A percentile compares a stretch with the other conserved stretches of the same genome.
Conservation (phyloP, 495 filamentous ascomycete species). For the Polyplosphaeria fusca region DNA sequence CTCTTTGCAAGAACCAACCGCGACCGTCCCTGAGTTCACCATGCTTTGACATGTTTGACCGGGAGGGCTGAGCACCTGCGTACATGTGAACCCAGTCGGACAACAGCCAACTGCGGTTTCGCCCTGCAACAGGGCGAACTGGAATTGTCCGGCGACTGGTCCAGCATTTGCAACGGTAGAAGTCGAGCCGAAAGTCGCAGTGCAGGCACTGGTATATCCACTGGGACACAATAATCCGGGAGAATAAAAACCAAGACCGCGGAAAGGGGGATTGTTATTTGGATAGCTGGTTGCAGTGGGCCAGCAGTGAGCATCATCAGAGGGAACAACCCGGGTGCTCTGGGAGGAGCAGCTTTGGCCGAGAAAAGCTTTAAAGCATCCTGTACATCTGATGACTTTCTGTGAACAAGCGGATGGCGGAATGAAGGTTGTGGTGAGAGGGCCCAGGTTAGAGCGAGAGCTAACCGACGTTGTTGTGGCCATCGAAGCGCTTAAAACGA, state of each 20-base stretch:
- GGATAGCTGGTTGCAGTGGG: constrained; percentile 9
- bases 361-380: not conserved
- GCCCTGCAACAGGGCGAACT: constrained; percentile 9
- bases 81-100: constrained; percentile 5
- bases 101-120: constrained; percentile 16
- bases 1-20: too few species aligned
- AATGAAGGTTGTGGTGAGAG: constrained; percentile 14
- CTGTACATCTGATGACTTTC: not conserved
- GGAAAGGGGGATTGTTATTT: not conserved
- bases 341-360: constrained; percentile 5
- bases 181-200: not conserved
- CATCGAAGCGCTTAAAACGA: too few species aligned
- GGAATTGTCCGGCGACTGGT: not conserved
- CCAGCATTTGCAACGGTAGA: not conserved
- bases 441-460: too few species aligned
- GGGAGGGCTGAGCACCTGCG: too few species aligned
- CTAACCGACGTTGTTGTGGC: too few species aligned
- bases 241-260: constrained; percentile 21
- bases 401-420: constrained; percentile 10
- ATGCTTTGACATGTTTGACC: constrained; percentile 8
- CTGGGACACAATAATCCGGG: constrained; percentile 13
- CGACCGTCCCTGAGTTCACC: not conserved
- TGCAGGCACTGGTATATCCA: constrained; percentile 15
- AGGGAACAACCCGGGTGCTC: not conserved
- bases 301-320: constrained; percentile 20